Percentiles rank a stretch among this genome's conserved stretches.
Evolutionary conservation across 139 green algal genomes (phyloP).

Genomic region (Chlorella ohadii): DNA sequence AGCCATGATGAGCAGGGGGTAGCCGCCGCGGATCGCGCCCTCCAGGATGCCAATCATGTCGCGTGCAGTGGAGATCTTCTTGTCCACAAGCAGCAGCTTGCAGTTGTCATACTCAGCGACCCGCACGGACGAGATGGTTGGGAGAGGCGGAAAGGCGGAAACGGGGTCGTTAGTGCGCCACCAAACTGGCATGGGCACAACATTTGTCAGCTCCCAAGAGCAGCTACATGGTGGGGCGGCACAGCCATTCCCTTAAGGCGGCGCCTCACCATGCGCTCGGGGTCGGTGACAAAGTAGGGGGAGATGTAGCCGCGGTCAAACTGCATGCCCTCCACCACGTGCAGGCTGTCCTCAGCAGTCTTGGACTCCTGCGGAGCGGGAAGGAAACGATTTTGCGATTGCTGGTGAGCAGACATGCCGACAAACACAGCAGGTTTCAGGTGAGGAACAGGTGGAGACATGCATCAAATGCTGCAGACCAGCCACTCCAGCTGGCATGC

Average conservation of each 20-base stretch:
- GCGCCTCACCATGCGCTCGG: constrained; percentile 95
- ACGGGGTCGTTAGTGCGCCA: background rate
- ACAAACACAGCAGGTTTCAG: too few relatives aligned
- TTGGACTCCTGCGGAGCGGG: constrained; percentile 82
- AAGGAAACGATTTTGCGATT: too few relatives aligned
- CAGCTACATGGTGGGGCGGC: too few relatives aligned
- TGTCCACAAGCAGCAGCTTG: constrained; percentile 98
- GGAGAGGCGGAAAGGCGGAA: background rate
- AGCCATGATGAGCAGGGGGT: constrained; percentile 98
- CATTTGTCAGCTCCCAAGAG: too few relatives aligned
- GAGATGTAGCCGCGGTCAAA: constrained; percentile 99
- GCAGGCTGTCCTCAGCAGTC: constrained; percentile 95
- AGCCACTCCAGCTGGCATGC: too few relatives aligned
- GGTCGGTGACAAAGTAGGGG: constrained; percentile 99
- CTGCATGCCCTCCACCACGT: constrained; percentile 99
- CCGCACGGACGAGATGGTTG: constrained; percentile 7
- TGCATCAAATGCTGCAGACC: too few relatives aligned
- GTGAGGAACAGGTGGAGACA: too few relatives aligned
- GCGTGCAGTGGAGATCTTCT: constrained; percentile 97
- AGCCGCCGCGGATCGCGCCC: constrained; percentile 89
- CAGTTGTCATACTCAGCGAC: constrained; percentile 88
- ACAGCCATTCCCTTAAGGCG: too few relatives aligned
- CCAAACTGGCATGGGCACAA: too few relatives aligned
- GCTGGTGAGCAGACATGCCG: too few relatives aligned
- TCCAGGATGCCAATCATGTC: constrained; percentile 98